These are phyloP conservation scores for Leccinellum rugosiceps DNA, from an alignment of 768 basidiomycete genomes.

Conservation along the genomic window DNA sequence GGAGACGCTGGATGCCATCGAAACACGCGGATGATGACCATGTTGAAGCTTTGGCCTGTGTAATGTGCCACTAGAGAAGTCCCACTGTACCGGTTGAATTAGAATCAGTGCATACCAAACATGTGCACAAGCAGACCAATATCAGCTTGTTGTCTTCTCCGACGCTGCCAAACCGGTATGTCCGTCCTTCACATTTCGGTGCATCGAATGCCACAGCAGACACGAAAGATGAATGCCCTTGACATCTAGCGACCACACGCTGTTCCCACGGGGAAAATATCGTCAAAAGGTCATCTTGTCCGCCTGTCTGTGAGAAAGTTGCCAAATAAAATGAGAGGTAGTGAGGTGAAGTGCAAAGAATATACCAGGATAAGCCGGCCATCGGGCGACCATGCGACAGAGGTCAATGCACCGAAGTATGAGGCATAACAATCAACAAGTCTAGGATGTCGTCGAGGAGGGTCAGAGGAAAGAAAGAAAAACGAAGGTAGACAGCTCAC, in stretches of 20 bases:
- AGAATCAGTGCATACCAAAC: not conserved
- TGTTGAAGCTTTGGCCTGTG: constrained; percentile 81
- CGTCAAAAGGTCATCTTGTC: constrained; percentile 94
- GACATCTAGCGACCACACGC: constrained; percentile 91
- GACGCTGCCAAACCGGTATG: constrained; percentile 93
- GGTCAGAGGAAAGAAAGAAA: not conserved
- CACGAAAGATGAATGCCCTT: constrained; percentile 95
- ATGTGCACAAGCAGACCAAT: constrained; percentile 48
- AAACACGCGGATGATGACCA: constrained; percentile 69
- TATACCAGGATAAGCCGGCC: constrained; percentile 84
- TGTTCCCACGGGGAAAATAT: constrained; percentile 95
- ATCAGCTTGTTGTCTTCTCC: constrained; percentile 97
- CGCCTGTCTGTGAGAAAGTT: constrained; percentile 65
- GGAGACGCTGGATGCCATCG: constrained; percentile 77
- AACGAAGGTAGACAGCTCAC: constrained; percentile 41
- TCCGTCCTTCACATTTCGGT: constrained; percentile 81
- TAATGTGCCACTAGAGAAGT: constrained; percentile 87
- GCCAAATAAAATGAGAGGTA: not conserved
- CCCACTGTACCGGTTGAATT: constrained; percentile 61
- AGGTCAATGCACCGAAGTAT: constrained; percentile 90
- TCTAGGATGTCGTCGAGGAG: constrained; percentile 37
- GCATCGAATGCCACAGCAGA: constrained; percentile 88
- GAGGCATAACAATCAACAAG: constrained; percentile 92
- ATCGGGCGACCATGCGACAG: constrained; percentile 94
- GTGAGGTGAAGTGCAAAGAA: not conserved